Evolutionary conservation across 73 alveolate genomes (phyloP), one percentile per base, ranked within the genome.

Genomic region (Tetrahymena malaccensis): DNA sequence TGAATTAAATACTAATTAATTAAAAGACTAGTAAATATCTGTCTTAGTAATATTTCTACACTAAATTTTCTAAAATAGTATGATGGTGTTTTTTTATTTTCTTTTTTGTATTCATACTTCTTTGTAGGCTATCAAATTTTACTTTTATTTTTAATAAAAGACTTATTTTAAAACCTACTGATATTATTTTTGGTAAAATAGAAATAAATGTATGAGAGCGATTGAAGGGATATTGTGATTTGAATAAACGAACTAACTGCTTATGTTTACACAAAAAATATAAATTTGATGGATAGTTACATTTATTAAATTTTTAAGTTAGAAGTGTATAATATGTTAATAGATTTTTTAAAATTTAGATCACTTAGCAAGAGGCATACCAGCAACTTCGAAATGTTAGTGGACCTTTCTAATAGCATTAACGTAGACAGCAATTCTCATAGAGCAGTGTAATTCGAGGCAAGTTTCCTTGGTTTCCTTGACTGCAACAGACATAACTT

Each of bases 341-440:
- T 25, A 70, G 37, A 70, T 70, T 70, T 70, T 27, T 27, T 70
- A 70, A 70, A 70, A 70, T 27, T 70, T 70, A 70, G 89, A 70
- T 70, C 89, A 70, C 89, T 70, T 70, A 70, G 89, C 89, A 70
- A 70, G 89, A 33, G 89, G 89, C 89, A 70, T 70, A 89, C 97
- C 97, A 85, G 97, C 97, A 40, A 94, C 94, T 57, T 95, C 97
- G 35, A 85, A 84, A 85, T 95, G 97, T 33, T 38, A 44, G 84
- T 95, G 97, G 55, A 95, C 43, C 84, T 89, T 50, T 94, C 93
- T 95, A 6, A 95, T 55, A 33, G 97, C 97, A 95, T 95, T 95
- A 93, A 94, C 96, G 95, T 96, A 94, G 44, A 97, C 97, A 43
- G 99, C 99, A 94, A 97, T 98, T 97, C 99, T 98, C 94, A 98